Evolutionary conservation across 2,329 filamentous ascomycete genomes (phyloP).

Genomic region (Monilinia fructigena): DNA sequence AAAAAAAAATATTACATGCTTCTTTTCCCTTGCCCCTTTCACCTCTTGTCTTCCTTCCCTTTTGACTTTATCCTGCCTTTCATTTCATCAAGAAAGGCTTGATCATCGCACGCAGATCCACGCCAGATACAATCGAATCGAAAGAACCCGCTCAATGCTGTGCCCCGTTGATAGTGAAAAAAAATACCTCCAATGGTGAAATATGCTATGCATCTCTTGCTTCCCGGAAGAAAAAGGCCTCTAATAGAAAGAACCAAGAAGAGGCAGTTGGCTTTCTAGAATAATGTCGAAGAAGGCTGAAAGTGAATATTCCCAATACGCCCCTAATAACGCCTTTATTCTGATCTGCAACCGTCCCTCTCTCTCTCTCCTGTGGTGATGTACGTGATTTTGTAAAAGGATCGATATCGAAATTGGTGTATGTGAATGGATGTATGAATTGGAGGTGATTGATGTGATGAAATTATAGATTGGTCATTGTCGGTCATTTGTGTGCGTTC

Average conservation of each 20-base stretch:
- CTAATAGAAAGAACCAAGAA: background rate
- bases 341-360: conserved; percentile 1
- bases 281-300: conserved; percentile 16
- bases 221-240: background rate
- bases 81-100: conserved; percentile 21
- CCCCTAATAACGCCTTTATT: conserved; percentile 21
- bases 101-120: conserved; percentile 15
- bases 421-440: conserved; percentile 16
- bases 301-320: conserved; percentile 16
- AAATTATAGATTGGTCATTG: conserved; percentile 23
- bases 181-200: conserved; percentile 19
- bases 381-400: conserved; percentile 11
- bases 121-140: conserved; percentile 20
- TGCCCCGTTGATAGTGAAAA: conserved; percentile 14
- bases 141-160: conserved; percentile 16
- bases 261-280: conserved; percentile 2
- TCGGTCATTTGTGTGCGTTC: conserved; percentile 25
- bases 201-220: conserved; percentile 22
- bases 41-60: conserved; percentile 24
- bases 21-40: conserved; percentile 23
- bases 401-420: conserved; percentile 18
- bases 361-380: conserved; percentile 12
- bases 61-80: conserved; percentile 21
- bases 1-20: conserved; percentile 34
- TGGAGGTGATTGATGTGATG: conserved; percentile 19